A percentile compares a stretch with the other conserved stretches of the same genome.
phyloP scores from a whole-genome alignment of 177 flowering plant species.

The Vitis hybrid region DNA sequence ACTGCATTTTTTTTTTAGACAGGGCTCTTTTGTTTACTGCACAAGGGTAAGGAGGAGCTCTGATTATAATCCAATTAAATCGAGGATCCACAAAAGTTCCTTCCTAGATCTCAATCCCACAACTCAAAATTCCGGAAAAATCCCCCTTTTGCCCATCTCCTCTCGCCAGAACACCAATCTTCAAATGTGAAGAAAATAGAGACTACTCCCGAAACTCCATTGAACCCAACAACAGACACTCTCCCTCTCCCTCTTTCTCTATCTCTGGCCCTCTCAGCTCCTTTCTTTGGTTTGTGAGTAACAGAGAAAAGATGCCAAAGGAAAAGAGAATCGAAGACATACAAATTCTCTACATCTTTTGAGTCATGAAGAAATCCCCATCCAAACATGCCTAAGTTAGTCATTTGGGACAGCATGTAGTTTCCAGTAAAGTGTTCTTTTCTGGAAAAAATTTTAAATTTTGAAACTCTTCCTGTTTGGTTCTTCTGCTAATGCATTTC shows the following conservation, averaged over 20 bases:
- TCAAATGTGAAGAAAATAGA: slow-evolving; percentile 22
- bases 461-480: no score
- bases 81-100: slow-evolving; percentile 29
- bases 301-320: slow-evolving; percentile 1
- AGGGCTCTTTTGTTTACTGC: slow-evolving; percentile 58
- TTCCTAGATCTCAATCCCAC: slow-evolving; percentile 33
- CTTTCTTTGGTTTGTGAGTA: slow-evolving; percentile 2
- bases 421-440: no score
- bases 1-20: slow-evolving; percentile 38
- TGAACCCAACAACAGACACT: slow-evolving; percentile 3
- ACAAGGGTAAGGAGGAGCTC: slow-evolving; percentile 53
- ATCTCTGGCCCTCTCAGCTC: slow-evolving; percentile 18
- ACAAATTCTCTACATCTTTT: no score
- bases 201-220: slow-evolving; percentile 25
- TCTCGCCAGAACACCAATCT: background rate
- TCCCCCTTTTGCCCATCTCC: no score
- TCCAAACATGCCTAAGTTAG: no score
- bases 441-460: no score
- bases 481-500: no score
- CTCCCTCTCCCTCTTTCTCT: slow-evolving; percentile 17
- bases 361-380: no score
- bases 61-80: slow-evolving; percentile 38
- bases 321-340: background rate
- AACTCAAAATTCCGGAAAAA: background rate
- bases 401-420: no score